Percentiles rank a stretch among this genome's conserved stretches.
Conservation (phyloP, 345 rosid genomes). For the Clarkia xantiana region DNA sequence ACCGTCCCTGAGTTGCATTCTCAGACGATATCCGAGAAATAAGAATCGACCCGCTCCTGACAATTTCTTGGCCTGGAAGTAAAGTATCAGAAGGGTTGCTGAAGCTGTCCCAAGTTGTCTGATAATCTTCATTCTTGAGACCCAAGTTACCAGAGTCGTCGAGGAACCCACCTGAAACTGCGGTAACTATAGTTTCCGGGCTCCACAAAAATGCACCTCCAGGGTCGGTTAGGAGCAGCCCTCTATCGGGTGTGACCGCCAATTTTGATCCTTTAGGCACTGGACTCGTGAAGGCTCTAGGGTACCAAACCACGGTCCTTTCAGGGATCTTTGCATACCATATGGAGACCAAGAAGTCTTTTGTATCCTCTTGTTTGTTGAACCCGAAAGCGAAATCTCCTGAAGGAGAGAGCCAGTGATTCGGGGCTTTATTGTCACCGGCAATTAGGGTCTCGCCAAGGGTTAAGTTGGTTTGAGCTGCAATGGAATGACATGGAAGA, state of each 20-base stretch:
- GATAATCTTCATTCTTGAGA: constrained; percentile 2
- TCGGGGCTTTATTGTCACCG: constrained; percentile 4
- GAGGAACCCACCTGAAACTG: constrained; percentile 11
- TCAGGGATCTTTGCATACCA: constrained; percentile 18
- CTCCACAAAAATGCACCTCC: constrained; percentile 12
- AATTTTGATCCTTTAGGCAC: constrained; percentile 12
- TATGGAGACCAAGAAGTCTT: constrained; percentile 17
- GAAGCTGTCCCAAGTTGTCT: constrained; percentile 17
- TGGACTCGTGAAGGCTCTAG: neutral
- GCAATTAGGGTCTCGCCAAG: constrained; percentile 1
- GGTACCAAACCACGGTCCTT: constrained; percentile 14
- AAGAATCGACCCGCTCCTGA: neutral
- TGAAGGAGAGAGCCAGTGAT: constrained; percentile 17
- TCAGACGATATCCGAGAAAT: constrained; percentile 11
- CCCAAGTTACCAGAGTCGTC: constrained; percentile 14
- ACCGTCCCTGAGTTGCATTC: constrained; percentile 14
- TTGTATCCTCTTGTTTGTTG: neutral
- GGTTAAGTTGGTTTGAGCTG: constrained; percentile 5
- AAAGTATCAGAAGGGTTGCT: constrained; percentile 18
- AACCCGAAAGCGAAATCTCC: constrained; percentile 22
- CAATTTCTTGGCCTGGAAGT: constrained; percentile 13
- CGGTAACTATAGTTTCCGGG: neutral
- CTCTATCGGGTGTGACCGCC: constrained; percentile 11
- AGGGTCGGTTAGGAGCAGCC: constrained; percentile 9
- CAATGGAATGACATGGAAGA: constrained; percentile 3